A percentile compares a stretch with the other conserved stretches of the same genome.
Conservation (phyloP, 495 filamentous ascomycete species). For the Trichoderma parareesei region DNA sequence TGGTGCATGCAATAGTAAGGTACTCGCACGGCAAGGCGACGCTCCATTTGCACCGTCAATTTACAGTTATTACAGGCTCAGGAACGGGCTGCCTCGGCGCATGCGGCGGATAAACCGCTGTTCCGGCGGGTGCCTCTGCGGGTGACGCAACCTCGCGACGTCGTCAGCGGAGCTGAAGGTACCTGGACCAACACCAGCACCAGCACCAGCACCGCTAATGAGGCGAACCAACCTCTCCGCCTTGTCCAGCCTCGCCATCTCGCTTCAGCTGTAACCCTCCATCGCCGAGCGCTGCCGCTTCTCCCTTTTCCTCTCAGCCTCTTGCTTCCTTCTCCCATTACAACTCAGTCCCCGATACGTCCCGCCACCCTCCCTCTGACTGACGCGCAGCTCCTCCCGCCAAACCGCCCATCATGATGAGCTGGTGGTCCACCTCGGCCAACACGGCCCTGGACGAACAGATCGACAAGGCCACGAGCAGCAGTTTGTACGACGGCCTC, state of each 20-base stretch:
- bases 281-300: neutral
- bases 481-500: slow-evolving; percentile 62
- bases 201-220: neutral
- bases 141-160: slow-evolving; percentile 6
- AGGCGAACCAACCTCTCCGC: too few species aligned
- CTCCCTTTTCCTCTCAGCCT: neutral
- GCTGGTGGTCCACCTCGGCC: slow-evolving; percentile 77
- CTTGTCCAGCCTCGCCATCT: neutral
- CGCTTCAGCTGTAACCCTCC: neutral
- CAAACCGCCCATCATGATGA: slow-evolving; percentile 52
- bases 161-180: slow-evolving; percentile 4
- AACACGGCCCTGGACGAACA: slow-evolving; percentile 89
- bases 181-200: neutral
- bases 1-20: too few species aligned
- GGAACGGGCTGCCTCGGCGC: neutral
- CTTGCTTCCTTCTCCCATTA: neutral
- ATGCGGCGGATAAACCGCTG: neutral
- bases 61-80: slow-evolving; percentile 8
- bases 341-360: too few species aligned
- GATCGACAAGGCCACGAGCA: slow-evolving; percentile 87
- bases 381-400: neutral
- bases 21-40: neutral
- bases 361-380: too few species aligned
- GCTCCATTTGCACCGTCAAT: neutral
- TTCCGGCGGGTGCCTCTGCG: slow-evolving; percentile 7